Evolutionary conservation across 208 protist genomes (phyloP), one percentile per base, ranked within the genome.

Genomic region (Leishmania mexicana): DNA sequence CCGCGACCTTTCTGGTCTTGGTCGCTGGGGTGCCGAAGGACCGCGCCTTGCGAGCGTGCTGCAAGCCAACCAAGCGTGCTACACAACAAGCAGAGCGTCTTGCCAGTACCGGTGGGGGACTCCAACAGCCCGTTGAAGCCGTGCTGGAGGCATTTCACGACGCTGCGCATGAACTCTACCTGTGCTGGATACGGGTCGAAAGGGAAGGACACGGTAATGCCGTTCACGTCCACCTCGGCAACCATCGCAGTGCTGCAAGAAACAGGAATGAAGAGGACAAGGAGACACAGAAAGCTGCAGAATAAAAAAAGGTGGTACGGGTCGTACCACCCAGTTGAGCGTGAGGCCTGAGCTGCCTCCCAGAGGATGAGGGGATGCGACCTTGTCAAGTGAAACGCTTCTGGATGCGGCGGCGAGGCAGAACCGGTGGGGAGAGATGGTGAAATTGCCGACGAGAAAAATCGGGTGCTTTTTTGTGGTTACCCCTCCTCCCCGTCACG

Each of bases 11-110:
- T 51, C 31, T 40, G 35, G n/a, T 38, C 54, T 28, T 40, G 47
- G 65, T 53, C 42, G 35, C 58, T 54, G 28, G 73, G 67, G 77
- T 80, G 81, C 5, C 64, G 70, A 40, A 75, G 38, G 7, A 78
- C 75, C 0, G 65, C 57, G 2, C 62, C 74, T 38, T 42, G 76
- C 58, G 79, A 72, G 11, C 65, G 77, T 2, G 80, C 64, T 19
- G 78, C 72, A 31, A 87, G 68, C 98, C 99, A 99, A 3, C 89
- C 98, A 1, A 99, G 88, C 1, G 93, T 89, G 21, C 97, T 92
- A 81, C 98, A 99, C n/a, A 99, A 88, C 49, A 99, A 85, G 79
- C 95, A 99, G 17, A 99, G 86, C 13, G 98, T 99, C 86, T 99
- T 99, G 17, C 99, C 99, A 2, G 99, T 99, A 28, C 98, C 99